These are phyloP conservation scores for Colletotrichum orchidophilum DNA, from an alignment of 2,329 filamentous ascomycete genomes.

Conservation along the genomic window DNA sequence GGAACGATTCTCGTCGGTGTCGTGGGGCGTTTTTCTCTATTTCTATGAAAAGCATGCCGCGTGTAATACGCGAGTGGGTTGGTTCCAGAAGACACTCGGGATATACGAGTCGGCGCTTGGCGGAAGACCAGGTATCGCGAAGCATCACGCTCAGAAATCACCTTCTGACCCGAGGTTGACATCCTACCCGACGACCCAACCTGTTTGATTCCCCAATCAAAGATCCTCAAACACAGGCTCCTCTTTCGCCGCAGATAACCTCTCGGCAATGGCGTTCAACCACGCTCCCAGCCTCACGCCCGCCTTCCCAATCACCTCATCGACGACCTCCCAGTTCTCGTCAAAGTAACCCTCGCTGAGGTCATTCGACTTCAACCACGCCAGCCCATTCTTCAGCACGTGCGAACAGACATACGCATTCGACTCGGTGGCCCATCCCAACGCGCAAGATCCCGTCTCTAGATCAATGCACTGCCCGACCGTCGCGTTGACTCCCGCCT, in stretches of 20 bases:
- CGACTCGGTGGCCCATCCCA: constrained; percentile 27
- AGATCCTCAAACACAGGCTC: constrained; percentile 15
- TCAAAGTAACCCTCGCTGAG: constrained; percentile 32
- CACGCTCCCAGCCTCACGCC: constrained; percentile 30
- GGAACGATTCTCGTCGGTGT: not conserved
- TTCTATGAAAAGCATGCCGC: not conserved
- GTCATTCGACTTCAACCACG: constrained; percentile 20
- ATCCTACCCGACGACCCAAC: not conserved
- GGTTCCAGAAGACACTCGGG: not conserved
- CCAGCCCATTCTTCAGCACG: constrained; percentile 16
- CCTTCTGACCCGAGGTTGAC: too few species aligned
- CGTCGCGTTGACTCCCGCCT: constrained; percentile 4
- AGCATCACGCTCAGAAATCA: not conserved
- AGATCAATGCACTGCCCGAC: constrained; percentile 27
- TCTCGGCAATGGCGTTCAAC: constrained; percentile 29
- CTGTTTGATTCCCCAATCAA: not conserved
- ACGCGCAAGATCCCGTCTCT: not conserved
- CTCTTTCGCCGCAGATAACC: not conserved
- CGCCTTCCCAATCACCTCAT: constrained; percentile 27
- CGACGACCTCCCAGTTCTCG: constrained; percentile 29
- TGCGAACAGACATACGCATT: constrained; percentile 30
- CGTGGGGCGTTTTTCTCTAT: not conserved
- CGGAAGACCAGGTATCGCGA: not conserved
- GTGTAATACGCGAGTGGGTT: too few species aligned
- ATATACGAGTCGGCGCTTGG: constrained; percentile 6